Conservation (phyloP, 768 basidiomycete genomes). For the Lentinula guzmanii region DNA sequence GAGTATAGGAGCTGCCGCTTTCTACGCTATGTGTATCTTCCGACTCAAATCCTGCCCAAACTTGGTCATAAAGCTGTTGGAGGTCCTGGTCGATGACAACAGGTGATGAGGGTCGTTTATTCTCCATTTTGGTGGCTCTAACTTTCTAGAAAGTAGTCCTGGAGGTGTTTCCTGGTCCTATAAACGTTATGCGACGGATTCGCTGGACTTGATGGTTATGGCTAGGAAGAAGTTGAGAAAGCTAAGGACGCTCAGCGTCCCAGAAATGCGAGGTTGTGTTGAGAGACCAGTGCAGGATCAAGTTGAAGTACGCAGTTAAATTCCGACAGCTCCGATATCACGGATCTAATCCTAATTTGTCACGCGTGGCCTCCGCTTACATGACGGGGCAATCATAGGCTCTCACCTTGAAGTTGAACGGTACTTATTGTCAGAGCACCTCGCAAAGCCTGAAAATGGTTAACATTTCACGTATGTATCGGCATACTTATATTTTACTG, state of each 20-base stretch:
- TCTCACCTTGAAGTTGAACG: neutral
- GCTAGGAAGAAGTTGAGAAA: neutral
- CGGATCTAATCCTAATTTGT: neutral
- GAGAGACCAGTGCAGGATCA: neutral
- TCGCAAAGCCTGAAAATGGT: no score
- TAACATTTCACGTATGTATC: no score
- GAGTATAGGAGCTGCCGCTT: conserved; percentile 14
- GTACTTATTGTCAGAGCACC: no score
- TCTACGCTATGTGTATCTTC: conserved; percentile 5
- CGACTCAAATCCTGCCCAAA: conserved; percentile 14
- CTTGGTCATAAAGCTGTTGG: conserved; percentile 15
- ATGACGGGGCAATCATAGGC: neutral
- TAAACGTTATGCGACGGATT: no score
- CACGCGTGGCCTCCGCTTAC: neutral
- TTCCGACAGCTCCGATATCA: neutral
- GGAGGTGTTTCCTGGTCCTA: no score
- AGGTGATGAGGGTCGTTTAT: neutral
- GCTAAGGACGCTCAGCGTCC: neutral
- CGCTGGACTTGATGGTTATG: neutral
- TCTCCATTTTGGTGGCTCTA: neutral
- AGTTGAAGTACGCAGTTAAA: neutral
- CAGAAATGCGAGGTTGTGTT: neutral
- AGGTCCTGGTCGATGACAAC: conserved; percentile 11
- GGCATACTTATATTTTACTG: no score
- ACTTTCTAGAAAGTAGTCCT: neutral